Evolutionary conservation across 192 early-diverging fungal species (phyloP).

Genomic region (Dissophora globulifera): DNA sequence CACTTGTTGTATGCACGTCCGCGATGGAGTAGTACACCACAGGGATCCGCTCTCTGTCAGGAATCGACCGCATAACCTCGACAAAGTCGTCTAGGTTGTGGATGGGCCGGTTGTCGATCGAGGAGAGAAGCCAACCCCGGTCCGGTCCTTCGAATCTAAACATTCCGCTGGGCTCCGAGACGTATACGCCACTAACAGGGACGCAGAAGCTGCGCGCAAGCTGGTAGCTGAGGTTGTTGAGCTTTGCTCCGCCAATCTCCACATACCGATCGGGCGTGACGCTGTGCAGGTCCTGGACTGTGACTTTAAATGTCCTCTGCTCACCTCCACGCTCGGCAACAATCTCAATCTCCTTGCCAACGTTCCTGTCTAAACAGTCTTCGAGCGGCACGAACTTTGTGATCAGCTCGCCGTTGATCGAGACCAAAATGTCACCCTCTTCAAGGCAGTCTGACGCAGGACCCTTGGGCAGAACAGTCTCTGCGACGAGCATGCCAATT

Average conservation of each 20-base stretch:
- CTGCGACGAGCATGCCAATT: constrained; percentile 84
- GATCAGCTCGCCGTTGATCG: constrained; percentile 74
- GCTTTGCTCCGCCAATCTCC: constrained; percentile 83
- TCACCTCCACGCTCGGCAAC: constrained; percentile 80
- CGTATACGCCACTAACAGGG: constrained; percentile 84
- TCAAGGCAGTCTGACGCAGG: constrained; percentile 73
- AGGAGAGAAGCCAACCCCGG: constrained; percentile 80
- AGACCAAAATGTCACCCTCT: constrained; percentile 81
- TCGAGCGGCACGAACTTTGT: constrained; percentile 87
- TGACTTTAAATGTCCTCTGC: constrained; percentile 64
- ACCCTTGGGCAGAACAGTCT: constrained; percentile 78
- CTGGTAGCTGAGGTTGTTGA: constrained; percentile 79
- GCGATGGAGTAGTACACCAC: constrained; percentile 81
- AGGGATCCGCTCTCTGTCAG: constrained; percentile 81
- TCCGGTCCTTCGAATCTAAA: constrained; percentile 77
- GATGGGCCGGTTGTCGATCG: constrained; percentile 77
- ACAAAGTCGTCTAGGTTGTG: constrained; percentile 83
- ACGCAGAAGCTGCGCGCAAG: constrained; percentile 74
- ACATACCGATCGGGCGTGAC: constrained; percentile 88
- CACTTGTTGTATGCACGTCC: constrained; percentile 78
- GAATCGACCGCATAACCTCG: constrained; percentile 73
- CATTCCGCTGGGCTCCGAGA: constrained; percentile 71
- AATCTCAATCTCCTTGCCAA: constrained; percentile 66
- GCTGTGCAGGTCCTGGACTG: constrained; percentile 78
- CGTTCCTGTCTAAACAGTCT: constrained; percentile 74